A percentile compares a stretch with the other conserved stretches of the same genome.
Conservation (phyloP, 1,139 yeast species). For the Candida tropicalis region DNA sequence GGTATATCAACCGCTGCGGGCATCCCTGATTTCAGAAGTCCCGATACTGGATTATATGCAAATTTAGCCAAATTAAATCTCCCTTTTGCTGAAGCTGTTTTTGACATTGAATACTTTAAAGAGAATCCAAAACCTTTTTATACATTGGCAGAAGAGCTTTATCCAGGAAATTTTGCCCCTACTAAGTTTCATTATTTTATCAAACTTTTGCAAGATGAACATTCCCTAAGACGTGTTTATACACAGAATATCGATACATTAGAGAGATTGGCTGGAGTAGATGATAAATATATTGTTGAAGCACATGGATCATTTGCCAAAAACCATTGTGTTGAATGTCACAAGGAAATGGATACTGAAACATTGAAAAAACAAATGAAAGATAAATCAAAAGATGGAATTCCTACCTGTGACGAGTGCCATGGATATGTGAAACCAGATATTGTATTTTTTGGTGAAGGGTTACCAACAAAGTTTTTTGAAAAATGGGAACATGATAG, state of each 20-base stretch:
- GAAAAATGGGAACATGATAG: conserved; percentile 67
- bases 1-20: conserved; percentile 94
- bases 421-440: conserved; percentile 85
- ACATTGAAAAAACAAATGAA: conserved; percentile 48
- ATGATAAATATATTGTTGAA: conserved; percentile 67
- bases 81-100: conserved; percentile 95
- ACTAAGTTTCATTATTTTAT: conserved; percentile 79
- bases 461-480: conserved; percentile 70
- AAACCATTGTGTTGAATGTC: conserved; percentile 82
- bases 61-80: conserved; percentile 72
- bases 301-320: conserved; percentile 94
- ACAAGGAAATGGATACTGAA: conserved; percentile 52
- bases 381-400: conserved; percentile 34
- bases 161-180: conserved; percentile 86
- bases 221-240: conserved; percentile 65
- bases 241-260: conserved; percentile 93
- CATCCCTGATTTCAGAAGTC: conserved; percentile 92
- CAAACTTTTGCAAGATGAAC: conserved; percentile 64
- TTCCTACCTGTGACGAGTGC: conserved; percentile 59
- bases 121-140: conserved; percentile 82
- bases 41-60: conserved; percentile 86
- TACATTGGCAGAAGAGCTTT: conserved; percentile 78
- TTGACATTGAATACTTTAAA: conserved; percentile 80
- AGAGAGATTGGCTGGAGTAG: conserved; percentile 82
- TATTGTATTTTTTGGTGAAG: conserved; percentile 91